Conservation (phyloP, 208 protist genomes). For the Strigomonas culicis region DNA sequence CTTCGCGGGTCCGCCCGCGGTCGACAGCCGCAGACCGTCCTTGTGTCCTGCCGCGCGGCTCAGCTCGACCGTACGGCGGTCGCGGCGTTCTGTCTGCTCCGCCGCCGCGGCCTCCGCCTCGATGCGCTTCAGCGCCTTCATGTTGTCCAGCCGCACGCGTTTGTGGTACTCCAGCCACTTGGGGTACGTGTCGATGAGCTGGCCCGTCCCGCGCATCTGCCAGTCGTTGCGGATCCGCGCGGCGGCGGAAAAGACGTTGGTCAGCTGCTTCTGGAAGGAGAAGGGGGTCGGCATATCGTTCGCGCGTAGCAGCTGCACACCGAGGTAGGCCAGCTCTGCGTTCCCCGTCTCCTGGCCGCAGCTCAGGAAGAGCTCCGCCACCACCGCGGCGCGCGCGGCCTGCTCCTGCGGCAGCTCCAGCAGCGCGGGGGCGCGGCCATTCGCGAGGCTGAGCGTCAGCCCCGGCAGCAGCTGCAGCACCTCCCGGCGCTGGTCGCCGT, state of each 20-base stretch:
- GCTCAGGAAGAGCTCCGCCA: conserved; percentile 63
- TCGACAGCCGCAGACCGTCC: neutral
- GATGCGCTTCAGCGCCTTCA: conserved; percentile 23
- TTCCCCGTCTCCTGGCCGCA: conserved; percentile 78
- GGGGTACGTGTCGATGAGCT: conserved; percentile 47
- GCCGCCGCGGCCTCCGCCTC: neutral
- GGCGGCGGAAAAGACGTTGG: conserved; percentile 74
- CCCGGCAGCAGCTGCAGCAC: conserved; percentile 56
- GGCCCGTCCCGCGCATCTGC: conserved; percentile 63
- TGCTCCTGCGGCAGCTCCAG: conserved; percentile 52
- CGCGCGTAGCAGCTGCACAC: conserved; percentile 77
- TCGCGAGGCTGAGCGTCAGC: conserved; percentile 68
- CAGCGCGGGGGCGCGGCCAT: conserved; percentile 61
- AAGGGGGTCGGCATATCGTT: conserved; percentile 74
- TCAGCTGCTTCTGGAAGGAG: conserved; percentile 76
- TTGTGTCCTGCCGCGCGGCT: neutral
- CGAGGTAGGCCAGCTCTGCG: conserved; percentile 75
- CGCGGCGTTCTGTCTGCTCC: neutral
- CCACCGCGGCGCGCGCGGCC: conserved; percentile 33
- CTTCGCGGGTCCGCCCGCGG: neutral
- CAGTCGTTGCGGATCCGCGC: conserved; percentile 81
- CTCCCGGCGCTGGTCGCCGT: conserved; percentile 39
- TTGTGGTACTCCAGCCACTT: conserved; percentile 72
- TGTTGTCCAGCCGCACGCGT: conserved; percentile 51
- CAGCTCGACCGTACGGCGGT: neutral